Evolutionary conservation across 345 rosid genomes (phyloP), one percentile per base, ranked within the genome.

Genomic region (Brassica cretica): DNA sequence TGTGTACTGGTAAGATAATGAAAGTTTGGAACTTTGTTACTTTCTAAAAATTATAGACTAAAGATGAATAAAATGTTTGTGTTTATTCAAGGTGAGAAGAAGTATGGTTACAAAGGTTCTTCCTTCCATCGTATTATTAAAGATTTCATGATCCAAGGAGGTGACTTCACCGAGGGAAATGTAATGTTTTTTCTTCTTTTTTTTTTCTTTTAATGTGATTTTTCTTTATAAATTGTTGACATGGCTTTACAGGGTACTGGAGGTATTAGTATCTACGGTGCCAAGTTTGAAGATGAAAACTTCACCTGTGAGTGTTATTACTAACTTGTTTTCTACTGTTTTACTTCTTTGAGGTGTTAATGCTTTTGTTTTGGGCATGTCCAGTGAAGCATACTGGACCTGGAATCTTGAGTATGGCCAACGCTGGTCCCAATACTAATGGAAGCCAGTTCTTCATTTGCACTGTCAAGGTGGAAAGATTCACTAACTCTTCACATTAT

Each of bases 131-230:
- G 98, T 33, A 87, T 94, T 51, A 94, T 94, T 19, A 92, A 88
- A 82, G 93, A 89, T 60, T 92, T 94, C 84, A 94, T 94, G 97
- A 94, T 94, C 78, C 97, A 94, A 76, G 97, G 93, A 78, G 98
- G 97, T 55, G 98, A 94, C 80, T 94, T 94, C 85, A 87, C 92
- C 0, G 81, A 80, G 64, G 97, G 91, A 83, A 81, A 92, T 83
- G 98, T 92, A 80, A 80, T 46, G 82, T 73, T 61, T 29, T 6
- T 11, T 46, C 15, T 19, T 9, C 5, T 9, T 19, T 19, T 2
- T 5, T 53, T 53, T 29, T 0, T 2, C 39, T 14, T 69, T 61
- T 19, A 3, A 59, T 56, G 44, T 78, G 61, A 21, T 56, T 2
- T 64, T 21, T 35, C 7, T 62, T 59, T 49, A 27, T 61, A 10